Evolutionary conservation across 345 rosid genomes (phyloP).

Genomic region (Boechera stricta): DNA sequence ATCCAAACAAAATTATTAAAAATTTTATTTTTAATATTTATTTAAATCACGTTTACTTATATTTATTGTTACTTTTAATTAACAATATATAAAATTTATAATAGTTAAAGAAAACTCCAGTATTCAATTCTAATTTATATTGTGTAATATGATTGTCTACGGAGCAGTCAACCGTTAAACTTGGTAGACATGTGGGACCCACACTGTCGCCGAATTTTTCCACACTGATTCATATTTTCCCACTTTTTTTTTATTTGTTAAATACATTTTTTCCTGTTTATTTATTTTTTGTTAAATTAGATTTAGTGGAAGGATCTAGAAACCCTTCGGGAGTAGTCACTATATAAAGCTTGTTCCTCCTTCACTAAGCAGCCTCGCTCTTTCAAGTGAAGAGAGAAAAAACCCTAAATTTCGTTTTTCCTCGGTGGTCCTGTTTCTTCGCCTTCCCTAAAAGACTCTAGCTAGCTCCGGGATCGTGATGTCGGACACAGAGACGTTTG

Average conservation of each 20-base stretch:
- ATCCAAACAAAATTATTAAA: too few species aligned
- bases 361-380: neutral
- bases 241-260: too few species aligned
- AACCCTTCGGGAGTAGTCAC: slow-evolving; percentile 22
- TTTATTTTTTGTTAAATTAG: too few species aligned
- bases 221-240: too few species aligned
- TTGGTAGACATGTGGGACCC: neutral
- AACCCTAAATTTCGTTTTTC: neutral
- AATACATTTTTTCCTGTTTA: neutral
- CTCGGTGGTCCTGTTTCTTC: neutral
- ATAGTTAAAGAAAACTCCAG: too few species aligned
- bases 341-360: slow-evolving; percentile 29
- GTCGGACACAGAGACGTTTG: slow-evolving; percentile 68
- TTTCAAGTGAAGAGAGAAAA: neutral
- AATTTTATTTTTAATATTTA: too few species aligned
- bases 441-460: neutral
- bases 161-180: slow-evolving; percentile 11
- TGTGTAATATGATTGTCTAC: neutral
- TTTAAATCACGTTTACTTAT: too few species aligned
- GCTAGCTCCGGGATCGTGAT: slow-evolving; percentile 6
- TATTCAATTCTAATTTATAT: too few species aligned
- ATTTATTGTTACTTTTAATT: too few species aligned
- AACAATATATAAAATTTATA: too few species aligned
- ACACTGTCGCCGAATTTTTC: too few species aligned
- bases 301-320: slow-evolving; percentile 34